A percentile compares a stretch with the other conserved stretches of the same genome.
These are phyloP conservation scores for Akebia trifoliata DNA, from an alignment of 164 flowering plant genomes.

Conservation along the genomic window DNA sequence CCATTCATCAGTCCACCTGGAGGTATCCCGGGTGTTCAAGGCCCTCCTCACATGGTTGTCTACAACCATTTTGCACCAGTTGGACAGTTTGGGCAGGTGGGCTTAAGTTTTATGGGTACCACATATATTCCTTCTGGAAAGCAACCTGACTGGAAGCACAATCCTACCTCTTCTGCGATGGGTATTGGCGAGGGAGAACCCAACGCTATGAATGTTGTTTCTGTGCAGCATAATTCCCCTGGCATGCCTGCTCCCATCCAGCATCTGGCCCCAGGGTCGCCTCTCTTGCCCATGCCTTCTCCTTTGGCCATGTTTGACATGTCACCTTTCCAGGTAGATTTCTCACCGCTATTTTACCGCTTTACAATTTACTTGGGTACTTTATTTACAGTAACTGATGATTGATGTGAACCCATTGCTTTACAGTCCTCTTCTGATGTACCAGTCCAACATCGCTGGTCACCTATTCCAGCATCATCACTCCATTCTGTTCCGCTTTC, in stretches of 20 bases:
- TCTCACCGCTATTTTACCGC: background rate
- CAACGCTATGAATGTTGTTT: conserved; percentile 45
- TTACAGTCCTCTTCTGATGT: conserved; percentile 59
- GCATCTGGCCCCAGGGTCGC: conserved; percentile 86
- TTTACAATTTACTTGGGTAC: background rate
- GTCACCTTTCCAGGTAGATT: conserved; percentile 84
- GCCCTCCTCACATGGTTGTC: conserved; percentile 93
- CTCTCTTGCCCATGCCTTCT: conserved; percentile 73
- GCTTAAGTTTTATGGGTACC: conserved; percentile 93
- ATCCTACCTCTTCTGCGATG: conserved; percentile 51
- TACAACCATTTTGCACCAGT: conserved; percentile 97
- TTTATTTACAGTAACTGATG: background rate
- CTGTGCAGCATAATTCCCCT: conserved; percentile 52
- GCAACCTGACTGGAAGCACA: conserved; percentile 94
- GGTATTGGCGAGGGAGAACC: conserved; percentile 55
- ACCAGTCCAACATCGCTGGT: conserved; percentile 69
- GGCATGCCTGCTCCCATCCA: conserved; percentile 61
- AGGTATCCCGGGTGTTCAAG: conserved; percentile 83
- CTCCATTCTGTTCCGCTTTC: conserved; percentile 54
- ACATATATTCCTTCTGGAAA: conserved; percentile 90
- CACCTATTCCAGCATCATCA: conserved; percentile 56
- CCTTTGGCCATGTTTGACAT: conserved; percentile 86
- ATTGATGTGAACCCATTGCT: conserved; percentile 9
- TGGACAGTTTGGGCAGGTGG: conserved; percentile 94
- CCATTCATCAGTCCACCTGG: conserved; percentile 83